Percentiles rank a stretch among this genome's conserved stretches.
phyloP scores from a whole-genome alignment of 208 protist species.

The Trypanosoma conorhini region DNA sequence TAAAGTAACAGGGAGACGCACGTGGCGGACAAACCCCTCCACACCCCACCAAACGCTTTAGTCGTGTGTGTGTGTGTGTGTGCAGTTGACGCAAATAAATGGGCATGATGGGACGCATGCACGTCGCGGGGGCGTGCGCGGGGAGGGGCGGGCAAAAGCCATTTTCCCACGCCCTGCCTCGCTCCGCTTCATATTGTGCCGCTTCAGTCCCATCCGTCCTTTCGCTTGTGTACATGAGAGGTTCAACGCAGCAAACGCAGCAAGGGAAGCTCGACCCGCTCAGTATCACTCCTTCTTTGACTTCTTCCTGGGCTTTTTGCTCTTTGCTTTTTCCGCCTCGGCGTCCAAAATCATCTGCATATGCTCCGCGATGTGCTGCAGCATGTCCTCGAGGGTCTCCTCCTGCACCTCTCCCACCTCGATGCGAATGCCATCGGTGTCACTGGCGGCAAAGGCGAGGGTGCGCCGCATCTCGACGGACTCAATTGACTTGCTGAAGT shows the following conservation, averaged over 20 bases:
- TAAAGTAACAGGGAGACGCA: neutral
- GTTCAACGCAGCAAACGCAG: neutral
- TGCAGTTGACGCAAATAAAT: neutral
- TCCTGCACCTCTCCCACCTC: constrained; percentile 62
- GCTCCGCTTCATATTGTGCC: neutral
- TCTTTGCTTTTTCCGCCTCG: constrained; percentile 50
- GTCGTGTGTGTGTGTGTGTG: neutral
- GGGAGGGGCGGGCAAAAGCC: neutral
- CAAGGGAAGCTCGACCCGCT: neutral
- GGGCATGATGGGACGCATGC: neutral
- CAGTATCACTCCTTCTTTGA: constrained; percentile 1
- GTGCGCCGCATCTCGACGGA: constrained; percentile 53
- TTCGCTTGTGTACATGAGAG: constrained; percentile 7
- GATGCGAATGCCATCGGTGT: constrained; percentile 71
- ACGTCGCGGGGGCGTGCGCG: neutral
- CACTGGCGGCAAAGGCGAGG: constrained; percentile 57
- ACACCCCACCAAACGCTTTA: neutral
- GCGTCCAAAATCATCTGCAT: constrained; percentile 74
- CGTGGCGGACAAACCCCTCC: neutral
- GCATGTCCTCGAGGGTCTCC: constrained; percentile 31
- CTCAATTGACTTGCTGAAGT: constrained; percentile 58
- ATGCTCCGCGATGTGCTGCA: constrained; percentile 58
- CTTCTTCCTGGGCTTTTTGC: constrained; percentile 34
- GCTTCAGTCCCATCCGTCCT: neutral
- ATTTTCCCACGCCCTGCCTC: neutral